Conservation (phyloP, 2,329 filamentous ascomycete species). For the Fusarium sp. region DNA sequence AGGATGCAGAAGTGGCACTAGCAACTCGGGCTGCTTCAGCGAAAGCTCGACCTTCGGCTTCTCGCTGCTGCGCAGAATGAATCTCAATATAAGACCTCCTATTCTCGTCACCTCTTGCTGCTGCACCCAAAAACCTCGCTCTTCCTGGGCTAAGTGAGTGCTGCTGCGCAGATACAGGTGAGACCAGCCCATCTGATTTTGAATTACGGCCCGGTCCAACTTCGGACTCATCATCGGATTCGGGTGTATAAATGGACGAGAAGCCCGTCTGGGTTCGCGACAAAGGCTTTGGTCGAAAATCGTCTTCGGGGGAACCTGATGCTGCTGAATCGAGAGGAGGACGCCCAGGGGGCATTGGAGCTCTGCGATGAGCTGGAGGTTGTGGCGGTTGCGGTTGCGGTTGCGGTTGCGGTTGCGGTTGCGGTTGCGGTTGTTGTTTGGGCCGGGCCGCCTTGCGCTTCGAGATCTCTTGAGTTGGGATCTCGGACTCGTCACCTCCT, state of each 20-base stretch:
- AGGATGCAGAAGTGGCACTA: conserved; percentile 53
- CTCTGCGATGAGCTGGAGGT: conserved; percentile 47
- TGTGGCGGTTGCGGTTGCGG: conserved; percentile 38
- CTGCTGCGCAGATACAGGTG: conserved; percentile 34
- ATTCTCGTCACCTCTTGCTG: conserved; percentile 62
- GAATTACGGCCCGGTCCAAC: conserved; percentile 22
- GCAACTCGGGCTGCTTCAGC: conserved; percentile 61
- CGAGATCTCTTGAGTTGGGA: conserved; percentile 79
- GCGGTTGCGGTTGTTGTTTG: neutral
- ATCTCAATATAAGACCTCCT: conserved; percentile 70
- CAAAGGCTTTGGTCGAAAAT: conserved; percentile 67
- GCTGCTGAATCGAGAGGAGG: conserved; percentile 22
- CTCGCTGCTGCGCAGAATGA: conserved; percentile 71
- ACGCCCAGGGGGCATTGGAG: conserved; percentile 21
- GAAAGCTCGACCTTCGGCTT: conserved; percentile 71
- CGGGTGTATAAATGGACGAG: conserved; percentile 47
- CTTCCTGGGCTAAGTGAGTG: conserved; percentile 53
- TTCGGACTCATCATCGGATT: conserved; percentile 39
- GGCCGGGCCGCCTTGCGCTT: conserved; percentile 63
- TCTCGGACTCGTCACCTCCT: conserved; percentile 87
- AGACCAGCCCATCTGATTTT: conserved; percentile 37
- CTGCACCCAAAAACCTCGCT: conserved; percentile 60
- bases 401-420: conserved; percentile 22
- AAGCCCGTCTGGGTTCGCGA: conserved; percentile 46
- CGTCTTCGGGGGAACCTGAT: conserved; percentile 50